Evolutionary conservation across 768 basidiomycete genomes (phyloP), one percentile per base, ranked within the genome.

Genomic region (Suillus cothurnatus): DNA sequence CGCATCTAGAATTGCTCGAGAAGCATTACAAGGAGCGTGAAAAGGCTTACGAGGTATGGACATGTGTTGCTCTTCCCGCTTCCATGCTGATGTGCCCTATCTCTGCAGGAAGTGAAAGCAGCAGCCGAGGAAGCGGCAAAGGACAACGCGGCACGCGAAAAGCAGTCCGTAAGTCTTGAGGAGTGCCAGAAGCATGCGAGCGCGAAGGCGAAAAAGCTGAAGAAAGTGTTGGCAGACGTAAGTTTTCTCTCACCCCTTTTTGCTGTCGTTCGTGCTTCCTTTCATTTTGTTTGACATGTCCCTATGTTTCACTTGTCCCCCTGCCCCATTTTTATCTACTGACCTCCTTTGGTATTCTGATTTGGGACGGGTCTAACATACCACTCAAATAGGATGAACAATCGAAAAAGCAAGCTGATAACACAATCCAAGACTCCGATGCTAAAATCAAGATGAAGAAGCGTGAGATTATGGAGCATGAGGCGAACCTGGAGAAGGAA

Each of bases 111-210:
- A 74, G 86, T 97, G 63, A 89, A 92, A 84, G 80, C 84, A 0
- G 86, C 85, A 50, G 89, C 90, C 0, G 87, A 86, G 9, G 86
- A 81, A 34, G 87, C 92, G 6, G 77, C 83, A n/a, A 92, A 95
- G 74, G 93, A 97, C 65, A 84, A 96, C 17, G 87, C 88, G n/a
- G 80, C 82, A 26, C 86, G 87, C 65, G 77, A 64, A 53, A 90
- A 94, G 75, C 85, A 90, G 64, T 91, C 93, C 66, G 91, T 98
- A 34, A 86, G 88, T 50, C 79, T 95, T 2, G 85, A 89, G 64
- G 97, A 98, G 75, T 91, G 91, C 71, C 86, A 86, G 67, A 99
- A 98, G 77, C 93, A 96, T 68, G 83, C 91, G 1, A 84, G 81
- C 31, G 78, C 80, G 64, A 95, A 95, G 76, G 83, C 85, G 15